Conservation (phyloP, 345 rosid genomes). For the Schrenkiella parvula region DNA sequence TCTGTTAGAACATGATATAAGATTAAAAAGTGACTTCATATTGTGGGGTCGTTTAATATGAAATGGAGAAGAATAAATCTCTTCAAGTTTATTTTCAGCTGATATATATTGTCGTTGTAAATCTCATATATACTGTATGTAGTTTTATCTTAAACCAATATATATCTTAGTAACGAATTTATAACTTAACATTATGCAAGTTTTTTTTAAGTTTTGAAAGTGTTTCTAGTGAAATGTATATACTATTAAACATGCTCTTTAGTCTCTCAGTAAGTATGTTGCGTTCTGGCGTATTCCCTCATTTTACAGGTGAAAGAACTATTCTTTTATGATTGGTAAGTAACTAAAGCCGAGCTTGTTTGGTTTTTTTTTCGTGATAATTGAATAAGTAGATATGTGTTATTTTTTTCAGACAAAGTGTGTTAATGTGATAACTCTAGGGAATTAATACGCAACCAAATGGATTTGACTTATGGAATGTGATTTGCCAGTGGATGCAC, state of each 20-base stretch:
- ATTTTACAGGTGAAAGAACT: no score
- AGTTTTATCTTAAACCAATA: neutral
- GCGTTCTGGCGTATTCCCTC: no score
- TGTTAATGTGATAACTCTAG: neutral
- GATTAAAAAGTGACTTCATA: neutral
- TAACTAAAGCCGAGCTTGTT: neutral
- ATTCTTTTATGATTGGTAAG: neutral
- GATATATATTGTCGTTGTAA: neutral
- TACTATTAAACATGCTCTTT: neutral
- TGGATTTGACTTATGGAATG: slow-evolving; percentile 2
- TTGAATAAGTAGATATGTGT: neutral
- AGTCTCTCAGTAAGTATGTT: no score
- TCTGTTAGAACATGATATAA: neutral
- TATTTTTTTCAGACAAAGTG: neutral
- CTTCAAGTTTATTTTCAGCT: neutral
- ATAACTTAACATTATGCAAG: neutral
- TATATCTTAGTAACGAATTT: neutral
- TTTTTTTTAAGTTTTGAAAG: neutral
- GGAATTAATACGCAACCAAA: slow-evolving; percentile 9
- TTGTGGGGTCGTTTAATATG: neutral
- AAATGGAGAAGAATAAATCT: neutral
- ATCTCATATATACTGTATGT: no score
- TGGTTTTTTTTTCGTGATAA: neutral
- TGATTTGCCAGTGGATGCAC: slow-evolving; percentile 2
- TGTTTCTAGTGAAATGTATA: neutral